Evolutionary conservation across 768 basidiomycete species (phyloP).

Genomic region (Mycena belliarum): DNA sequence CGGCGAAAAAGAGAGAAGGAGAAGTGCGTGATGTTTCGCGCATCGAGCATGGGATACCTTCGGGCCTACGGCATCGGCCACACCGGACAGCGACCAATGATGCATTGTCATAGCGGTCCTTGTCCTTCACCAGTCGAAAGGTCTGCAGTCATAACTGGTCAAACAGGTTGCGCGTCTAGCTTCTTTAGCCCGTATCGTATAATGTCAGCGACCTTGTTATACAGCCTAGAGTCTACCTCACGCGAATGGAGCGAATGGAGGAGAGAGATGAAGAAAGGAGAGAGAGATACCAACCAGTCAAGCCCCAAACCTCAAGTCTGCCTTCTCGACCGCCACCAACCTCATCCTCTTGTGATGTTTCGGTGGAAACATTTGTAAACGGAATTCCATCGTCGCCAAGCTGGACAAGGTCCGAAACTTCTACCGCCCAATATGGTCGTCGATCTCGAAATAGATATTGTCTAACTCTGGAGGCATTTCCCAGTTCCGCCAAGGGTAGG

Average conservation of each 20-base stretch:
- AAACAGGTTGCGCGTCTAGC: too few species aligned
- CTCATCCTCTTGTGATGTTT: constrained; percentile 35
- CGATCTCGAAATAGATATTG: constrained; percentile 55
- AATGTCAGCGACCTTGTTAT: too few species aligned
- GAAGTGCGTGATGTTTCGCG: constrained; percentile 15
- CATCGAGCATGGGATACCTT: constrained; percentile 11
- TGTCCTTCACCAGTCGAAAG: too few species aligned
- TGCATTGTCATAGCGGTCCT: constrained; percentile 13
- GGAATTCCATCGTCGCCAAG: constrained; percentile 14
- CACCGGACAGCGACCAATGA: background rate
- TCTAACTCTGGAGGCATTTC: constrained; percentile 49
- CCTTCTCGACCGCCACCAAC: constrained; percentile 44
- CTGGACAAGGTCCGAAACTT: constrained; percentile 61
- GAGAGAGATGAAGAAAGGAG: constrained; percentile 49
- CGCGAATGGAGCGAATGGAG: constrained; percentile 49
- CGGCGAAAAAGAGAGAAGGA: constrained; percentile 39
- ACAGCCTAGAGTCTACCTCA: background rate
- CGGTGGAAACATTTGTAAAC: constrained; percentile 6
- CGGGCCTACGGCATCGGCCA: constrained; percentile 18
- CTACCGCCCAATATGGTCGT: constrained; percentile 65
- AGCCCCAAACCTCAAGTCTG: constrained; percentile 74
- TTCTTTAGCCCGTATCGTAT: too few species aligned
- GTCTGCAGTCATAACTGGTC: too few species aligned
- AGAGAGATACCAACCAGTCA: constrained; percentile 82
- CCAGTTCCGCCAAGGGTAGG: constrained; percentile 57